Percentiles rank a stretch among this genome's conserved stretches.
phyloP scores from a whole-genome alignment of 257 asterid genomes.

The Przewalskia tangutica region DNA sequence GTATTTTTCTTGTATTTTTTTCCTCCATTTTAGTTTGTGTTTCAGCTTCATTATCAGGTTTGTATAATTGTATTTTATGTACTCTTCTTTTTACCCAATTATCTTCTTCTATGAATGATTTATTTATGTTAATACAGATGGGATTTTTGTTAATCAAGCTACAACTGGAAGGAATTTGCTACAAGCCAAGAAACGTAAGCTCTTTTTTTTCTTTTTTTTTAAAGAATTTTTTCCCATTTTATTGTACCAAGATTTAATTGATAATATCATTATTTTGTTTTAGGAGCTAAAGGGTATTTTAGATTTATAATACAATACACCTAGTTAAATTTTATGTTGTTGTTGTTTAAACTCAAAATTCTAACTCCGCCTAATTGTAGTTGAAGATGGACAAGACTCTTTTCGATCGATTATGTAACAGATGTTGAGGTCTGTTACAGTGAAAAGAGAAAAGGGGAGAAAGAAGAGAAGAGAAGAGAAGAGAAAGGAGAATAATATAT shows the following conservation, averaged over 20 bases:
- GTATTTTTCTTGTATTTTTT: conserved; percentile 22
- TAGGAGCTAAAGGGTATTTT: not conserved
- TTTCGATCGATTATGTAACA: not conserved
- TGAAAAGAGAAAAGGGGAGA: too few relatives aligned
- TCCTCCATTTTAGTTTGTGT: conserved; percentile 24
- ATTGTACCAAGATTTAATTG: not conserved
- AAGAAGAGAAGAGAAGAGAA: too few relatives aligned
- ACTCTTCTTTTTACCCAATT: not conserved
- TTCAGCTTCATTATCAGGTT: conserved; percentile 51
- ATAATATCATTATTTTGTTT: not conserved
- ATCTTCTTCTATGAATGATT: not conserved
- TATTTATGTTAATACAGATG: conserved; percentile 29
- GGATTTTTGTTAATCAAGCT: conserved; percentile 32
- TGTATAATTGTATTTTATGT: not conserved
- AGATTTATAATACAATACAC: not conserved
- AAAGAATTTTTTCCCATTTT: not conserved
- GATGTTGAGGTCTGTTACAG: too few relatives aligned
- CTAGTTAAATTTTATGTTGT: not conserved
- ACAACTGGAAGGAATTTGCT: conserved; percentile 58
- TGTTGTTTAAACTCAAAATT: too few relatives aligned
- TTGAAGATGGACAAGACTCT: not conserved
- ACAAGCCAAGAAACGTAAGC: conserved; percentile 54
- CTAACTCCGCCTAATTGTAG: not conserved
- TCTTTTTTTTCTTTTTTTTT: conserved; percentile 5
- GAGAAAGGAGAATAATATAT: too few relatives aligned